phyloP scores from a whole-genome alignment of 2,329 filamentous ascomycete genomes.

The Hortaea sp. region DNA sequence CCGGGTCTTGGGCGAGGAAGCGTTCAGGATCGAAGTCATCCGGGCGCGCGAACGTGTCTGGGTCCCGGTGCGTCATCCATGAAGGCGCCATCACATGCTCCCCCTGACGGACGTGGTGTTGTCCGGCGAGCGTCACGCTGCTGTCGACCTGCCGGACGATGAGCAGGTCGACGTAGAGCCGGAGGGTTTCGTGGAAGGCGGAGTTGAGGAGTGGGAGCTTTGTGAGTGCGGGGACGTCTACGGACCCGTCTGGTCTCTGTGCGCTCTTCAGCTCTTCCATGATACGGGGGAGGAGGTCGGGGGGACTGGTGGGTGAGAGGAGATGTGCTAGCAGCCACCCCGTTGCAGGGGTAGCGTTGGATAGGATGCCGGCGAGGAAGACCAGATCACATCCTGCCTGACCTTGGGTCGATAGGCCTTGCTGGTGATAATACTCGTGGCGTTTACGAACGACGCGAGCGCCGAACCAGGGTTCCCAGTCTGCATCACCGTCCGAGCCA shows the following conservation, averaged over 20 bases:
- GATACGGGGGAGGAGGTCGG: constrained; percentile 6
- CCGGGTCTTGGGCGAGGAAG: constrained; percentile 10
- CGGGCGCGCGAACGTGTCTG: constrained; percentile 8
- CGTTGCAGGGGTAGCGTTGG: constrained; percentile 19
- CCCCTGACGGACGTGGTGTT: constrained; percentile 5
- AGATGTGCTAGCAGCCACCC: constrained; percentile 21
- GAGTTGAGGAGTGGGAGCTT: constrained; percentile 19
- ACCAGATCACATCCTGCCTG: constrained; percentile 14
- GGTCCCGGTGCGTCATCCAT: constrained; percentile 14
- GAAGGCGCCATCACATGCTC: constrained; percentile 15
- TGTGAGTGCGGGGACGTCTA: constrained; percentile 12
- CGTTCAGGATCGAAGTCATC: constrained; percentile 14
- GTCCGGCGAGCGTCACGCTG: constrained; percentile 1
- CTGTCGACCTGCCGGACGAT: constrained; percentile 14
- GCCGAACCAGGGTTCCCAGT: constrained; percentile 13
- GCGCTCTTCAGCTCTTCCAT: constrained; percentile 13
- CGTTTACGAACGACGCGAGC: constrained; percentile 11
- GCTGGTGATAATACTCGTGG: constrained; percentile 11
- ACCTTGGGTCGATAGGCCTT: constrained; percentile 6
- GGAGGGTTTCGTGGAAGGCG: constrained; percentile 20
- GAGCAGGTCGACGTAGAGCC: constrained; percentile 18
- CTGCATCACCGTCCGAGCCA: not conserved
- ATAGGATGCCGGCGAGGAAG: constrained; percentile 17
- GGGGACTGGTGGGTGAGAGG: constrained; percentile 12
- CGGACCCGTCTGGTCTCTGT: constrained; percentile 7